phyloP scores from a whole-genome alignment of 2,329 filamentous ascomycete genomes.

The Hymenoscyphus fraxineus region DNA sequence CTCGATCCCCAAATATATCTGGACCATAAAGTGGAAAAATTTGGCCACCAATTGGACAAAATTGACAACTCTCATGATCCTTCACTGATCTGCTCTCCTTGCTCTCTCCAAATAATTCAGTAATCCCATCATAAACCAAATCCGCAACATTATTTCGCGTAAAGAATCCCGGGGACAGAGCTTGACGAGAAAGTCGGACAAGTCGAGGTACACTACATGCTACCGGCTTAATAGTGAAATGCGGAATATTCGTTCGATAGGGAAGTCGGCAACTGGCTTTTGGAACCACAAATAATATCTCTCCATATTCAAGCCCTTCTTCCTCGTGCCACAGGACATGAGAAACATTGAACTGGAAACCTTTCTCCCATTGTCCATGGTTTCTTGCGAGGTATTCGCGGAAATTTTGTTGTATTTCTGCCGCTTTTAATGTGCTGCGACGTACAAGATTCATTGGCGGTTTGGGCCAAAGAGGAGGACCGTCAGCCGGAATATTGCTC shows the following conservation, averaged over 20 bases:
- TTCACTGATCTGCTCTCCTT: not conserved
- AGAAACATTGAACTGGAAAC: not conserved
- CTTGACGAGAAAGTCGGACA: not conserved
- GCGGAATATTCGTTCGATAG: not conserved
- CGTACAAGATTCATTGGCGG: no score
- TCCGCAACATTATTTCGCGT: not conserved
- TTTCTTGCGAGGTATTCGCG: not conserved
- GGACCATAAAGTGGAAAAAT: not conserved
- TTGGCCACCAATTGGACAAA: not conserved
- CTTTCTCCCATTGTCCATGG: not conserved
- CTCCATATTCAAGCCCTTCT: not conserved
- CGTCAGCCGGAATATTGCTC: no score
- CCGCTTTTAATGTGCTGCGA: no score
- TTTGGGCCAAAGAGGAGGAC: no score
- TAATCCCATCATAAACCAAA: not conserved
- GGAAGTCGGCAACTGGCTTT: not conserved
- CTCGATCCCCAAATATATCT: no score
- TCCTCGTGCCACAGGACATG: not conserved
- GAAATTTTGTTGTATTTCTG: not conserved
- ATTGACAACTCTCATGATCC: not conserved
- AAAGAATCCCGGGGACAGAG: not conserved
- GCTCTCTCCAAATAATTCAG: not conserved
- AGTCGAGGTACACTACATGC: not conserved
- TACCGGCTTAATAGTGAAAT: not conserved
- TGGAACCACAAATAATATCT: not conserved